phyloP scores from a whole-genome alignment of 176 grass and related monocot genomes.

The Dactylis glomerata region DNA sequence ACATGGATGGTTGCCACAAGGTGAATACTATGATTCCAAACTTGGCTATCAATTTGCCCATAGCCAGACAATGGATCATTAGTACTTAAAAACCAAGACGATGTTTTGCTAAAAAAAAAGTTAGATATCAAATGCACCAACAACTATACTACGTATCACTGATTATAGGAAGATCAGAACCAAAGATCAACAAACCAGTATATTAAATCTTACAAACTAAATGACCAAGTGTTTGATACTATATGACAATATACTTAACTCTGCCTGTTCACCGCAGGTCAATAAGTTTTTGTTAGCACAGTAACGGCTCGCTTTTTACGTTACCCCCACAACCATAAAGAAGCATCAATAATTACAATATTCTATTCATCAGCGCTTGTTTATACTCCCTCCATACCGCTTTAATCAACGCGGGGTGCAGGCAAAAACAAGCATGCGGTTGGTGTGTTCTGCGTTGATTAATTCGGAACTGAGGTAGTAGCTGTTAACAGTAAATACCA shows the following conservation, averaged over 20 bases:
- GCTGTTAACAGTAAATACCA: background rate
- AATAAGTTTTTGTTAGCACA: background rate
- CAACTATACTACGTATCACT: background rate
- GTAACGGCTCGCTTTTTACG: background rate
- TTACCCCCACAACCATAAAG: background rate
- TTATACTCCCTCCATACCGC: too few relatives aligned
- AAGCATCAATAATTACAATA: background rate
- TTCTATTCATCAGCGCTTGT: background rate
- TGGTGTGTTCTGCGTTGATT: too few relatives aligned
- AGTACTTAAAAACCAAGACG: background rate
- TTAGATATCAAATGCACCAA: background rate
- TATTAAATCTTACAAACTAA: conserved; percentile 16
- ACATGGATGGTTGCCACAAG: background rate
- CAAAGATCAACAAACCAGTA: conserved; percentile 1
- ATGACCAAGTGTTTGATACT: background rate
- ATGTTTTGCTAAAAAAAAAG: background rate
- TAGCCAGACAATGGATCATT: background rate
- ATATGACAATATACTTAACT: background rate
- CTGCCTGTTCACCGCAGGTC: background rate
- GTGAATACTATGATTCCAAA: background rate
- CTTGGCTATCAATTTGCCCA: background rate
- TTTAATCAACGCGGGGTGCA: too few relatives aligned
- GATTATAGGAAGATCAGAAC: background rate
- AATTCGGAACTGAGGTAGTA: too few relatives aligned
- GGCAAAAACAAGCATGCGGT: too few relatives aligned